phyloP scores from a whole-genome alignment of 352 stramenopile species.

The Globisporangium alternatum region DNA sequence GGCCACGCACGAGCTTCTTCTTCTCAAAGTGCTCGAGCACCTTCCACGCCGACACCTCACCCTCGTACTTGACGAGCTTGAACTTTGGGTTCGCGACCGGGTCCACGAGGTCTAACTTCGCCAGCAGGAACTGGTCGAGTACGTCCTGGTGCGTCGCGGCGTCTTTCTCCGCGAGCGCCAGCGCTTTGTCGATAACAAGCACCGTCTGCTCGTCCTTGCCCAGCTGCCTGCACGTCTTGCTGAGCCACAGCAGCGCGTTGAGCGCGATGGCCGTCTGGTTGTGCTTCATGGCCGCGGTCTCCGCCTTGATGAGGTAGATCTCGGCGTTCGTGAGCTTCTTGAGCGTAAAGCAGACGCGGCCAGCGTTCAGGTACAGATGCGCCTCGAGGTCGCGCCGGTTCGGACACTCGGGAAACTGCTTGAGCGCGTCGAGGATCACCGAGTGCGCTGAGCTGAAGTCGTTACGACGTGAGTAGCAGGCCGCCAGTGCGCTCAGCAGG shows the following conservation, averaged over 20 bases:
- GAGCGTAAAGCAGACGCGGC: constrained; percentile 53
- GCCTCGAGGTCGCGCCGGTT: constrained; percentile 39
- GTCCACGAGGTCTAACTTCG: constrained; percentile 46
- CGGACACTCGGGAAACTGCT: constrained; percentile 39
- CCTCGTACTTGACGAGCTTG: constrained; percentile 13
- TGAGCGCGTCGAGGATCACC: constrained; percentile 50
- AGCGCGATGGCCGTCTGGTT: constrained; percentile 38
- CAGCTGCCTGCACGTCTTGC: constrained; percentile 41
- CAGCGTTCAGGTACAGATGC: constrained; percentile 54
- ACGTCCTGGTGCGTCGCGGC: constrained; percentile 28
- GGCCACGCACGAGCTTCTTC: constrained; percentile 37
- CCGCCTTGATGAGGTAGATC: constrained; percentile 35
- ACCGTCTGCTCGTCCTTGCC: constrained; percentile 22
- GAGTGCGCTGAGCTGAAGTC: constrained; percentile 53
- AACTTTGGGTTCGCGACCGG: constrained; percentile 21
- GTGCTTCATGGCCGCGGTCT: constrained; percentile 26
- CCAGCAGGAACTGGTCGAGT: constrained; percentile 43
- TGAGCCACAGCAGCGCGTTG: constrained; percentile 48
- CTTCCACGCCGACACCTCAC: constrained; percentile 31
- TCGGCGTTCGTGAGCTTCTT: constrained; percentile 46
- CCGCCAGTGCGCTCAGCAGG: constrained; percentile 48
- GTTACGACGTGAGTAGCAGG: constrained; percentile 49
- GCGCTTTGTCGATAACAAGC: constrained; percentile 17
- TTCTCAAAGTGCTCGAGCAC: constrained; percentile 51
- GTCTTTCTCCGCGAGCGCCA: constrained; percentile 23